Conservation (phyloP, 2,329 filamentous ascomycete genomes). For the Coleophoma crateriformis region DNA sequence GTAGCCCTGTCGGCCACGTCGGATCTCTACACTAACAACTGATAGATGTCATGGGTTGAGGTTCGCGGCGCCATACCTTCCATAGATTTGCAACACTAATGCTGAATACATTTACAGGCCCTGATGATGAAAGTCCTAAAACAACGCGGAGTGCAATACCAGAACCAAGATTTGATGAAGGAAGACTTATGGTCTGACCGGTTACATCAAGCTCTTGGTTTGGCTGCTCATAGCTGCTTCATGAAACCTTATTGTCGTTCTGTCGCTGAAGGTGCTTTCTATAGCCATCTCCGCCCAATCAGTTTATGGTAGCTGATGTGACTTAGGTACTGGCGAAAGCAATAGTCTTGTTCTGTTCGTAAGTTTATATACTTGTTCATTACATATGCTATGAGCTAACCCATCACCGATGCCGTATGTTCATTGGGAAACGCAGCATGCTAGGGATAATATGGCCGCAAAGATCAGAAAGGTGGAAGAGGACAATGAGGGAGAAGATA, state of each 20-base stretch:
- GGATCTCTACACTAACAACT: not conserved
- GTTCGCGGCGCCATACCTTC: not conserved
- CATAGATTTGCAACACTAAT: too few relatives aligned
- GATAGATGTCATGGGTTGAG: not conserved
- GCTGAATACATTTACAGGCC: too few relatives aligned
- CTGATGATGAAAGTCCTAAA: not conserved
- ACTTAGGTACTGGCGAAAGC: too few relatives aligned
- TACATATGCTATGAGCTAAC: not conserved
- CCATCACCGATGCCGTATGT: constrained; percentile 18
- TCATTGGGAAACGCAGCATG: constrained; percentile 21
- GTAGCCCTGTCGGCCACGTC: not conserved
- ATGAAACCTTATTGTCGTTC: not conserved
- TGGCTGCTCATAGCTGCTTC: not conserved
- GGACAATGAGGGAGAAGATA: not conserved
- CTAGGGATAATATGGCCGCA: not conserved
- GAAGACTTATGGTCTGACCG: not conserved
- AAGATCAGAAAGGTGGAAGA: constrained; percentile 10
- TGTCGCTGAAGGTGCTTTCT: not conserved
- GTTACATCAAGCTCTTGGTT: not conserved
- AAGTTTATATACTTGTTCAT: not conserved
- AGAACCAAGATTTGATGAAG: not conserved
- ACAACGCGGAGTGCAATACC: not conserved
- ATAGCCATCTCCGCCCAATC: not conserved
- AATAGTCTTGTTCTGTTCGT: not conserved
- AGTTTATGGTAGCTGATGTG: not conserved